Percentiles rank a stretch among this genome's conserved stretches.
Evolutionary conservation across 352 stramenopile species (phyloP).

Genomic region (Aphanomyces euteiches): DNA sequence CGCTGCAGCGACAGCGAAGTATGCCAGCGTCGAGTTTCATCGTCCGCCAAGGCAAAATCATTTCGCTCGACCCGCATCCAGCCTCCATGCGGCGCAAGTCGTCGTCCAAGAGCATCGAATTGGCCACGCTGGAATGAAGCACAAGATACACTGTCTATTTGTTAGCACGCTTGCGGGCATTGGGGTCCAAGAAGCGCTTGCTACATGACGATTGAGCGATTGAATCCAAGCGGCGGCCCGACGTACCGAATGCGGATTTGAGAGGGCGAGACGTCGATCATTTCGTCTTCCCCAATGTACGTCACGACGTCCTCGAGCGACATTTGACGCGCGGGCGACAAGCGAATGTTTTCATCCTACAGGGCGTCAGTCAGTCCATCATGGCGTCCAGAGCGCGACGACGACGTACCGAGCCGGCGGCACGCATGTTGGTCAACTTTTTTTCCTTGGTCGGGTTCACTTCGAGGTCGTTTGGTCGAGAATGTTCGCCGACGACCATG

Average conservation of each 20-base stretch:
- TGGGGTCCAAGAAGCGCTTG: constrained; percentile 25
- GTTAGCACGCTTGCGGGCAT: constrained; percentile 23
- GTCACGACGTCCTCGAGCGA: constrained; percentile 97
- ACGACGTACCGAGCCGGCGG: constrained; percentile 65
- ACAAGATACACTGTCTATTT: constrained; percentile 1
- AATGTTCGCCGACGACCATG: constrained; percentile 98
- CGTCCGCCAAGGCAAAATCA: constrained; percentile 3
- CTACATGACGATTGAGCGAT: background rate
- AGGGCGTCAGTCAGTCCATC: background rate
- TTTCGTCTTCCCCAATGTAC: constrained; percentile 97
- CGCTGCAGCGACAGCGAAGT: no score
- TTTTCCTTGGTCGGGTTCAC: constrained; percentile 98
- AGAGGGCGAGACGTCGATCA: constrained; percentile 96
- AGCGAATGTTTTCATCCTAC: constrained; percentile 92
- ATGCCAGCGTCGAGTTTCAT: background rate
- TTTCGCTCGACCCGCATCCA: background rate
- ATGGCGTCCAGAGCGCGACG: background rate
- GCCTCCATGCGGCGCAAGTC: background rate
- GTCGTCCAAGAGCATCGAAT: constrained; percentile 2
- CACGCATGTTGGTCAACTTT: constrained; percentile 96
- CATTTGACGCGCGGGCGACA: constrained; percentile 90
- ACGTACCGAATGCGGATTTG: constrained; percentile 87
- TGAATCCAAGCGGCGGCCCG: background rate
- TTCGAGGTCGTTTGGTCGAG: constrained; percentile 93
- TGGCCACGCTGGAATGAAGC: constrained; percentile 8